Evolutionary conservation across 805 yeast genomes (phyloP).

Genomic region (Candida cerambycidarum): DNA sequence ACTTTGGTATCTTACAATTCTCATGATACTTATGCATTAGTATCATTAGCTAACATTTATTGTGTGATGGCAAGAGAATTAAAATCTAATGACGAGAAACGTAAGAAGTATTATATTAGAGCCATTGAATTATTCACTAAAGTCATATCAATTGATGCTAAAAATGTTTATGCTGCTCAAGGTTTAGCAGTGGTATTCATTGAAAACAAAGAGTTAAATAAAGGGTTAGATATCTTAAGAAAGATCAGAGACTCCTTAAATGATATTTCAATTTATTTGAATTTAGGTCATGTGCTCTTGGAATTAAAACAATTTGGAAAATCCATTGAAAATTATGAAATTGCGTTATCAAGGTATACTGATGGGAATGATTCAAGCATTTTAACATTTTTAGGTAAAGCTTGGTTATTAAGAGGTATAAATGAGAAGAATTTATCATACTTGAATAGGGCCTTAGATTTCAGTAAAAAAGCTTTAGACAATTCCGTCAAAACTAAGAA

Average conservation of each 20-base stretch:
- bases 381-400: conserved; percentile 74
- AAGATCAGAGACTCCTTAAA: conserved; percentile 87
- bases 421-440: conserved; percentile 64
- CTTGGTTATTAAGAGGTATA: conserved; percentile 81
- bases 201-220: conserved; percentile 69
- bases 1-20: conserved; percentile 80
- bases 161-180: conserved; percentile 94
- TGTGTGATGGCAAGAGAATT: conserved; percentile 77
- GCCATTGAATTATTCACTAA: conserved; percentile 93
- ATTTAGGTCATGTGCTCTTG: conserved; percentile 81
- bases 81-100: conserved; percentile 49
- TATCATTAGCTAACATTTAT: conserved; percentile 88
- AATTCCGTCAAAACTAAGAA: conserved; percentile 32
- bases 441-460: conserved; percentile 60
- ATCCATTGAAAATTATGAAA: conserved; percentile 85
- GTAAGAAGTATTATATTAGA: conserved; percentile 73
- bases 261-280: conserved; percentile 78
- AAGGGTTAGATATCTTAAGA: conserved; percentile 83
- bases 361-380: conserved; percentile 65
- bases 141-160: conserved; percentile 78
- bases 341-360: conserved; percentile 68
- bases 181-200: conserved; percentile 94
- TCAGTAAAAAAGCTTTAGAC: conserved; percentile 56
- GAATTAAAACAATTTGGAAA: conserved; percentile 81
- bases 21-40: conserved; percentile 86